These are phyloP conservation scores for Grigorovia humatica DNA, from an alignment of 805 yeast genomes.

Conservation along the genomic window DNA sequence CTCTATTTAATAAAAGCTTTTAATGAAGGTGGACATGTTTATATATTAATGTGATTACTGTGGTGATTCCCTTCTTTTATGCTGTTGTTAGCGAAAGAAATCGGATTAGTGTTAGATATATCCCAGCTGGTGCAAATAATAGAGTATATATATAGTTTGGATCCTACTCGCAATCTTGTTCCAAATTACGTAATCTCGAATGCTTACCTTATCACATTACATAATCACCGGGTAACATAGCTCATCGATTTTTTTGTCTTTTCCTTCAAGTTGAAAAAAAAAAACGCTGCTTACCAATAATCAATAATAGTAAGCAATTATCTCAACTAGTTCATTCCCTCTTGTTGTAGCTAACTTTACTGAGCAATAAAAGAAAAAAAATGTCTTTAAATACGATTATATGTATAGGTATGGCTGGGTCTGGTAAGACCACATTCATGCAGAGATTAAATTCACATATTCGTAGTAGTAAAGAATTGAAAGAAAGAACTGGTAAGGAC, in stretches of 20 bases:
- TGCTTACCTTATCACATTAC: not conserved
- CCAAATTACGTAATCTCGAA: too few relatives aligned
- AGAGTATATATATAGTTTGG: too few relatives aligned
- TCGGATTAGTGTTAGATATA: too few relatives aligned
- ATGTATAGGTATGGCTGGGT: constrained; percentile 62
- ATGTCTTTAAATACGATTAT: constrained; percentile 35
- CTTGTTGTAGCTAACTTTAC: not conserved
- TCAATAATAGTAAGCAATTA: not conserved
- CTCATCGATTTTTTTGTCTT: constrained; percentile 1
- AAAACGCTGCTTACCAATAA: not conserved
- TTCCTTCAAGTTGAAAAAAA: not conserved
- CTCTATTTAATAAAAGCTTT: too few relatives aligned
- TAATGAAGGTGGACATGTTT: too few relatives aligned
- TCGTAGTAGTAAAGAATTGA: constrained; percentile 54
- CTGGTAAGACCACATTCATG: constrained; percentile 97
- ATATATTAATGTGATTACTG: too few relatives aligned
- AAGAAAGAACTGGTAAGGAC: constrained; percentile 71
- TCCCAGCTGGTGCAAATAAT: too few relatives aligned
- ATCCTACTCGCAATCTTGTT: too few relatives aligned
- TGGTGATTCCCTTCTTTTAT: too few relatives aligned
- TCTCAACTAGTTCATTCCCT: too few relatives aligned
- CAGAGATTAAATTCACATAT: constrained; percentile 87
- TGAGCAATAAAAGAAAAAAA: not conserved
- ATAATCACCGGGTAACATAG: not conserved
- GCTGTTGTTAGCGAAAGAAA: too few relatives aligned